These are phyloP conservation scores for Dothideomycetes sp. DNA, from an alignment of 2,329 filamentous ascomycete species.

Conservation along the genomic window DNA sequence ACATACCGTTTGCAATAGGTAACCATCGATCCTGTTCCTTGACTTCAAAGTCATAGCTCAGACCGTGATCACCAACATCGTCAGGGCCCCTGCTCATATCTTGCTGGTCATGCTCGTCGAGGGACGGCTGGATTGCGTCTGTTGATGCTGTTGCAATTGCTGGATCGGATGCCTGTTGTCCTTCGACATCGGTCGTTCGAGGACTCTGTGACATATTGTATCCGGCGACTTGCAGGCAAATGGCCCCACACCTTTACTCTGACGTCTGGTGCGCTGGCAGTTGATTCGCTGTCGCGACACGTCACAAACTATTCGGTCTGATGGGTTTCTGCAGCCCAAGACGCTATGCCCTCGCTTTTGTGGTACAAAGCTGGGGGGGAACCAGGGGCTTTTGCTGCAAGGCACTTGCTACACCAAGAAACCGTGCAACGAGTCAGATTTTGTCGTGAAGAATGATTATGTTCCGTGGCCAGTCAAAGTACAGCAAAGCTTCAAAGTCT, in stretches of 20 bases:
- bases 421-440: constrained; percentile 3
- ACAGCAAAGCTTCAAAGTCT: constrained; percentile 2
- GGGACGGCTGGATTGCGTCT: constrained; percentile 14
- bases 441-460: background rate
- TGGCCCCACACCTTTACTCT: constrained; percentile 5
- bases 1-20: constrained; percentile 99
- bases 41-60: constrained; percentile 91
- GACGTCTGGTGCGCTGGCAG: constrained; percentile 22
- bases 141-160: constrained; percentile 6
- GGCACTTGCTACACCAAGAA: constrained; percentile 10
- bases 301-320: constrained; percentile 19
- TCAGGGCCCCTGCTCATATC: constrained; percentile 18
- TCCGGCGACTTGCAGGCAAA: constrained; percentile 49
- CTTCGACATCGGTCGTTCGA: constrained; percentile 79
- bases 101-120: constrained; percentile 73
- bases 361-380: constrained; percentile 13
- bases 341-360: constrained; percentile 13
- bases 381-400: constrained; percentile 12
- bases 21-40: constrained; percentile 99
- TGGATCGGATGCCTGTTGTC: constrained; percentile 29
- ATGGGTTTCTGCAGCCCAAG: constrained; percentile 11
- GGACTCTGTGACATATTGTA: constrained; percentile 90
- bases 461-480: background rate
- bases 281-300: constrained; percentile 25
- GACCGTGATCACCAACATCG: constrained; percentile 41